Conservation (phyloP, 2,329 filamentous ascomycete genomes). For the Xylariaceae sp. region DNA sequence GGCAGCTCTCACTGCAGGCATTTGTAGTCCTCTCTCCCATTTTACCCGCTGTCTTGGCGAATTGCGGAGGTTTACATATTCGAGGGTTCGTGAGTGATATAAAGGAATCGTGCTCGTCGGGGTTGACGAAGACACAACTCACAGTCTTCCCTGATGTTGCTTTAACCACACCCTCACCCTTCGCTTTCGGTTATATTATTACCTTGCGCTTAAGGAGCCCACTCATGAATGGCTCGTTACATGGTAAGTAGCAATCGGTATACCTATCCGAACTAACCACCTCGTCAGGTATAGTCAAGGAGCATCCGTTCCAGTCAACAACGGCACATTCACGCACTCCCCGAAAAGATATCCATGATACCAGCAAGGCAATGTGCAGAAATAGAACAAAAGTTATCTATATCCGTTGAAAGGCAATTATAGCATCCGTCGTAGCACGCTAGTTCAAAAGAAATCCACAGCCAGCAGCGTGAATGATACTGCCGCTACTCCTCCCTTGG, state of each 20-base stretch:
- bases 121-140: background rate
- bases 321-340: background rate
- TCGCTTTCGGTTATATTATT: too few species aligned
- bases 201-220: too few species aligned
- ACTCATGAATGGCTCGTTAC: too few species aligned
- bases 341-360: background rate
- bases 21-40: background rate
- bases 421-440: background rate
- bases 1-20: background rate
- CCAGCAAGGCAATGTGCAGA: background rate
- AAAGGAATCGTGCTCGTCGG: background rate
- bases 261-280: background rate
- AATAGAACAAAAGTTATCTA: conserved; percentile 9
- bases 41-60: background rate
- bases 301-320: background rate
- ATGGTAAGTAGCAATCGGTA: too few species aligned
- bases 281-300: background rate
- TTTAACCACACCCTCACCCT: too few species aligned
- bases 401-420: conserved; percentile 16
- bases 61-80: background rate
- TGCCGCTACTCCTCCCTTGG: background rate
- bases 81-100: background rate
- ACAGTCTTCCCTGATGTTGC: too few species aligned
- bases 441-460: too few species aligned
- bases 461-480: background rate